A percentile compares a stretch with the other conserved stretches of the same genome.
phyloP scores from a whole-genome alignment of 768 basidiomycete species.

The Lactarius sanguifluus region DNA sequence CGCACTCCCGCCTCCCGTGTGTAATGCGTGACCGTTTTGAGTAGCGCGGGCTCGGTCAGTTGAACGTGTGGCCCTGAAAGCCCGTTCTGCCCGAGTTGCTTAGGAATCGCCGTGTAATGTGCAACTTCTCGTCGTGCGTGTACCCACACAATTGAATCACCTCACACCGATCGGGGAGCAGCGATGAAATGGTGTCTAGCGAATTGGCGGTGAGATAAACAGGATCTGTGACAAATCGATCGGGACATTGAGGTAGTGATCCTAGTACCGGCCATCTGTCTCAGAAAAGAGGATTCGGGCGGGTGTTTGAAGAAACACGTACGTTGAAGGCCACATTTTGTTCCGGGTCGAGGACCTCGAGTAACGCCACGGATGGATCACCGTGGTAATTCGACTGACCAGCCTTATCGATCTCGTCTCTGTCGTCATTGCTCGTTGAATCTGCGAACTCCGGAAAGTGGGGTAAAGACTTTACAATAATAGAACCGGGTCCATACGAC shows the following conservation, averaged over 20 bases:
- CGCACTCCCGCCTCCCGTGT: slow-evolving; percentile 95
- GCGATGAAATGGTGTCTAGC: slow-evolving; percentile 84
- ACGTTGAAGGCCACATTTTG: slow-evolving; percentile 84
- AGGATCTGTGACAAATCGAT: slow-evolving; percentile 81
- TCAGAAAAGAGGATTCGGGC: neutral
- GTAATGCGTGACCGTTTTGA: slow-evolving; percentile 73
- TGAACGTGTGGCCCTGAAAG: slow-evolving; percentile 58
- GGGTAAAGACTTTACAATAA: slow-evolving; percentile 48
- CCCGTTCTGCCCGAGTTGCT: slow-evolving; percentile 80
- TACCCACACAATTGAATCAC: slow-evolving; percentile 82
- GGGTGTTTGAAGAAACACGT: slow-evolving; percentile 35
- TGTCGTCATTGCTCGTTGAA: too few species aligned
- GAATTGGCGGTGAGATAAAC: slow-evolving; percentile 91
- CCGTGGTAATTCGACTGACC: slow-evolving; percentile 87
- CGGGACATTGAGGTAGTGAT: slow-evolving; percentile 81
- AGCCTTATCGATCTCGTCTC: slow-evolving; percentile 91
- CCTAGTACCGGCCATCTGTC: slow-evolving; percentile 42
- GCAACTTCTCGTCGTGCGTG: slow-evolving; percentile 90
- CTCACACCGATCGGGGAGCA: slow-evolving; percentile 83
- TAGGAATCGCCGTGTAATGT: slow-evolving; percentile 83
- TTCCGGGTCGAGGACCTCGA: slow-evolving; percentile 94
- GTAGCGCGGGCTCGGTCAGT: slow-evolving; percentile 67
- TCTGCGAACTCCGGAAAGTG: neutral
- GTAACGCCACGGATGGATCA: slow-evolving; percentile 82
- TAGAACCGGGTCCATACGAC: slow-evolving; percentile 76